phyloP scores from a whole-genome alignment of 192 early-diverging fungal genomes.

The Linderina pennispora region DNA sequence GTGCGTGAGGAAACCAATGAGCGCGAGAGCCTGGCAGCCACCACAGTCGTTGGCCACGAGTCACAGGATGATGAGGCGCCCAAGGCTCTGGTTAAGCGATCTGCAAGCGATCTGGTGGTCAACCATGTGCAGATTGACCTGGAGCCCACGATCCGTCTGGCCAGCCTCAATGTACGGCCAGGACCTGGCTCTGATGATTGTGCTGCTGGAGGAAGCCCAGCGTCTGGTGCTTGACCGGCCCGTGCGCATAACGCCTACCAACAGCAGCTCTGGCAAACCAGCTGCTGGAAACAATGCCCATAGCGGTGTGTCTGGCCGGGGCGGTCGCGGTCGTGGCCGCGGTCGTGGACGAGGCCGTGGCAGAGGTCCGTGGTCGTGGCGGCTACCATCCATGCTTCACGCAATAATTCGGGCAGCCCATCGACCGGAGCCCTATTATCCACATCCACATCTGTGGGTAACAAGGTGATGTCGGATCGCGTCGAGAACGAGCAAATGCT shows the following conservation, averaged over 20 bases:
- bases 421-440: too few relatives aligned
- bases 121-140: too few relatives aligned
- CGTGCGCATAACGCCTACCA: too few relatives aligned
- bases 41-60: conserved; percentile 1
- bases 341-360: conserved; percentile 15
- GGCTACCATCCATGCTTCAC: too few relatives aligned
- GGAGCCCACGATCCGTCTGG: conserved; percentile 17
- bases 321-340: conserved; percentile 10
- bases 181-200: conserved; percentile 36
- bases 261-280: too few relatives aligned
- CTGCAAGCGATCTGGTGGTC: too few relatives aligned
- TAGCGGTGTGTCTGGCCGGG: too few relatives aligned
- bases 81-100: background rate
- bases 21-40: conserved; percentile 4
- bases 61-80: background rate
- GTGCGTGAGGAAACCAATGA: background rate
- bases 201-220: conserved; percentile 43
- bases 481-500: conserved; percentile 2
- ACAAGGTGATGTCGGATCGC: too few relatives aligned
- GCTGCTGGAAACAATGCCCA: too few relatives aligned
- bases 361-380: background rate
- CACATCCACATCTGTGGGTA: background rate
- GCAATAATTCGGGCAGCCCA: too few relatives aligned
- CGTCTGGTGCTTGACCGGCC: conserved; percentile 18
- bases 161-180: conserved; percentile 26